These are phyloP conservation scores for Pythium insidiosum DNA, from an alignment of 352 stramenopile species.

Conservation along the genomic window DNA sequence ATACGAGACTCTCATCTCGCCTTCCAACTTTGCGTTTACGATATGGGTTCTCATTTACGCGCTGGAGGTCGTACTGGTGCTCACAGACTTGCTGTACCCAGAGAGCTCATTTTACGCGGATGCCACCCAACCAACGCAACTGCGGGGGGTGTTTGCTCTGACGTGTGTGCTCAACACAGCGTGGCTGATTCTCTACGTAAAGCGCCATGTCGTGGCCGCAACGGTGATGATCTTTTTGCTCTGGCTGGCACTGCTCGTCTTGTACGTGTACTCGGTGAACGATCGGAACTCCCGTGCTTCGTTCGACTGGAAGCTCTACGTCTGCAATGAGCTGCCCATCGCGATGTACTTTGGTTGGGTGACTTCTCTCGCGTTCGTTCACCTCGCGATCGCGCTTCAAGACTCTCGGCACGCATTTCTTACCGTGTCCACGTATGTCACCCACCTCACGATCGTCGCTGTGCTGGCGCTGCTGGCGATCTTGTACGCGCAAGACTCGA, in stretches of 20 bases:
- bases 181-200: slow-evolving; percentile 57
- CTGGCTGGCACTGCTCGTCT: slow-evolving; percentile 61
- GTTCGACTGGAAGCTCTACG: slow-evolving; percentile 61
- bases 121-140: slow-evolving; percentile 47
- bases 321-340: slow-evolving; percentile 69
- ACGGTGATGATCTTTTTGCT: slow-evolving; percentile 58
- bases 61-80: slow-evolving; percentile 50
- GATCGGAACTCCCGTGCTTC: slow-evolving; percentile 38
- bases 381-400: slow-evolving; percentile 66
- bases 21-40: slow-evolving; percentile 43
- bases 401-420: slow-evolving; percentile 39
- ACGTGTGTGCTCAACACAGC: slow-evolving; percentile 58
- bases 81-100: slow-evolving; percentile 56
- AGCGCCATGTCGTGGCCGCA: slow-evolving; percentile 39
- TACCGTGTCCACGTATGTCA: slow-evolving; percentile 49
- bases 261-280: slow-evolving; percentile 78
- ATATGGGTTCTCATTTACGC: slow-evolving; percentile 71
- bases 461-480: slow-evolving; percentile 52
- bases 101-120: slow-evolving; percentile 65
- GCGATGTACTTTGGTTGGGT: slow-evolving; percentile 79
- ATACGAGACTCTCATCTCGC: slow-evolving; percentile 69
- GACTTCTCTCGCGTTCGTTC: slow-evolving; percentile 50
- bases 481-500: slow-evolving; percentile 49
- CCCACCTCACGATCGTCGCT: slow-evolving; percentile 46
- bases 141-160: slow-evolving; percentile 54